Base-by-base conservation (phyloP, 2,329 filamentous ascomycete genomes). In the Neonectria hederae region DNA sequence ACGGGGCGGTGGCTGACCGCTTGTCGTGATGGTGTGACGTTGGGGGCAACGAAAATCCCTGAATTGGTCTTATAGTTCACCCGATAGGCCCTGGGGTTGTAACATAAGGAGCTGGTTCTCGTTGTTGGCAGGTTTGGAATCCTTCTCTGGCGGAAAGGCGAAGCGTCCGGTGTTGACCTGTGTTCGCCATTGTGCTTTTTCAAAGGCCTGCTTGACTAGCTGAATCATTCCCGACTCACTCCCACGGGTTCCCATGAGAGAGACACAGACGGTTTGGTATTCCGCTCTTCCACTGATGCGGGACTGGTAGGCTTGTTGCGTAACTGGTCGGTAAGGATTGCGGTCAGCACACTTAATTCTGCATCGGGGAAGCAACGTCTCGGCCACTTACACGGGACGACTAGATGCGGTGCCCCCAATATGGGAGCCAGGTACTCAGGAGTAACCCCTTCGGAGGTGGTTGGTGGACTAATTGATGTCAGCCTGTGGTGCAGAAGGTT, bases 301-400 rank as follows among this genome's bases (percentile, higher is more conserved):
- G 13, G 76, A 79, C 17, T 73, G 43, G 35, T 79, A 78, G 1
- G 75, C 67, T 7, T 73, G 48, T 54, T 80, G 76, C 0, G 70
- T 70, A 40, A 79, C 77, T 77, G 24, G 28, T 40, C 17, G 42
- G 48, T 17, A 57, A 19, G 28, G 45, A 62, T 43, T 30, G 43
- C 55, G 43, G 55, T 73, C 49, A 74, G 60, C 17, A 58, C 11
- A 21, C 35, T 14, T 32, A 43, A 38, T 7, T 40, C 42, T n/a
- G 1, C 42, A 32, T 55, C 6, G 13, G 14, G 21, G 17, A 17
- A 54, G 8, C 3, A 19, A 56, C 42, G 8, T 24, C 32, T 32
- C 19, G 22, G 45, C 19, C 32, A 74, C 79, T 72, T 72, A 80
- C 79, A 77, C 32, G 79, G 78, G 14, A 77, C 69, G 7, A 75